Conservation (phyloP, 352 stramenopile species). For the Globisporangium irregulare region DNA sequence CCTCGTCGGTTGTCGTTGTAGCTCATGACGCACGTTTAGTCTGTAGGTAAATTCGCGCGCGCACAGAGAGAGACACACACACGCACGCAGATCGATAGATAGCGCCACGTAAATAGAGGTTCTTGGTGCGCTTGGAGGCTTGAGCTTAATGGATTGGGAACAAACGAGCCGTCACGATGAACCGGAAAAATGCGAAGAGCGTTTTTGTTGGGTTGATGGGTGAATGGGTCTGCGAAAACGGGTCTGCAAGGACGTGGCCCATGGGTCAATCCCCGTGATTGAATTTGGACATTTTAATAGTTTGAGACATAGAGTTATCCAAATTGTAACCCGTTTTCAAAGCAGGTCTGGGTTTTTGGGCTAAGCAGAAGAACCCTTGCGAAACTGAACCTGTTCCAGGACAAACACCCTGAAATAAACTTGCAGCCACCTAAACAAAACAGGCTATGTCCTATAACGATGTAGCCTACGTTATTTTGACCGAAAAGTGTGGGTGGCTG, state of each 20-base stretch:
- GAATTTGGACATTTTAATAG: not conserved
- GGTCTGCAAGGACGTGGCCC: not conserved
- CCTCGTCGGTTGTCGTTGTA: slow-evolving; percentile 58
- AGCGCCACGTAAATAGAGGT: not conserved
- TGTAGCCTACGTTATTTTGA: not conserved
- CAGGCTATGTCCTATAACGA: too few relatives aligned
- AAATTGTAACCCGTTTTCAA: not conserved
- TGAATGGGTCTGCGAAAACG: not conserved
- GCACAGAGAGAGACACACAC: not conserved
- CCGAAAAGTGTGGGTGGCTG: not conserved
- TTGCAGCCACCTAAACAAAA: not conserved
- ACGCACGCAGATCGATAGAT: too few relatives aligned
- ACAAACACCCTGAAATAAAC: not conserved
- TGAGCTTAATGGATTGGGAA: slow-evolving; percentile 2
- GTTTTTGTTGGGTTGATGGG: not conserved
- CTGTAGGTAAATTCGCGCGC: too few relatives aligned
- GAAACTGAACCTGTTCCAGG: not conserved
- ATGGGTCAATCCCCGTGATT: not conserved
- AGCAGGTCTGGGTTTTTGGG: not conserved
- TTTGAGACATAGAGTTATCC: not conserved
- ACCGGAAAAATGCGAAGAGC: slow-evolving; percentile 3
- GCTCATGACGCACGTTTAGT: slow-evolving; percentile 38
- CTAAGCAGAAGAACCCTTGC: not conserved
- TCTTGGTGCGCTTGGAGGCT: too few relatives aligned
- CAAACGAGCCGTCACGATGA: slow-evolving; percentile 9